Evolutionary conservation across 208 protist genomes (phyloP), one percentile per base, ranked within the genome.

Genomic region (Wallacemonas collosoma): DNA sequence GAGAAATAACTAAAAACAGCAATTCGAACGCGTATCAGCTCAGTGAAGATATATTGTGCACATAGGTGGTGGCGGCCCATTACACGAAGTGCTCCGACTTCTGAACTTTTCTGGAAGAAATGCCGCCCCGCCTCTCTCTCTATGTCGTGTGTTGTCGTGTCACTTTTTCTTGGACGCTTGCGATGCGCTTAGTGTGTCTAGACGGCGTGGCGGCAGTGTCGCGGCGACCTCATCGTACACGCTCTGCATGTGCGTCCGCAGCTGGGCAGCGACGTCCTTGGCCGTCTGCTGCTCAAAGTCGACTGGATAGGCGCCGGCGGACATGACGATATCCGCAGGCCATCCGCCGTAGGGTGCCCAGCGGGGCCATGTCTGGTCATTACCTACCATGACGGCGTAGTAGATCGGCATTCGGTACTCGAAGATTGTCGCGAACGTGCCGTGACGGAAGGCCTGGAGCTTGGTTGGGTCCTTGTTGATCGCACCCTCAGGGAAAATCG

Each of bases 401-500:
- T 81, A 91, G 2, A 87, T 38, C 6, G 71, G 66, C 76, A 91
- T 78, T 41, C 74, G 70, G 58, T 91, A 75, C 72, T 88, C 57
- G 40, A 93, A 79, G 56, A 88, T 77, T 8, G 79, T 87, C 5
- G 69, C 54, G 60, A 91, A 93, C 50, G 79, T 88, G 66, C 88
- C 88, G 70, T 74, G 85, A 65, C 88, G 85, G 73, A 93, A 91
- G 9, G 81, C 63, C 68, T 82, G 78, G 41, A 93, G 70, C 51
- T 71, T 58, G 26, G 53, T 68, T 2, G 88, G 81, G 45, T 73
- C 69, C 70, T 85, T 86, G 75, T 89, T 93, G 54, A 93, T 73
- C 53, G 77, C 79, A 26, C 88, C 88, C 67, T 93, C 88, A 0
- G 88, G 88, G 68, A 91, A 93, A 65, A 93, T 70, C 38, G 86